Evolutionary conservation across 352 stramenopile genomes (phyloP), one percentile per base, ranked within the genome.

Genomic region (Pythium dissotocum): DNA sequence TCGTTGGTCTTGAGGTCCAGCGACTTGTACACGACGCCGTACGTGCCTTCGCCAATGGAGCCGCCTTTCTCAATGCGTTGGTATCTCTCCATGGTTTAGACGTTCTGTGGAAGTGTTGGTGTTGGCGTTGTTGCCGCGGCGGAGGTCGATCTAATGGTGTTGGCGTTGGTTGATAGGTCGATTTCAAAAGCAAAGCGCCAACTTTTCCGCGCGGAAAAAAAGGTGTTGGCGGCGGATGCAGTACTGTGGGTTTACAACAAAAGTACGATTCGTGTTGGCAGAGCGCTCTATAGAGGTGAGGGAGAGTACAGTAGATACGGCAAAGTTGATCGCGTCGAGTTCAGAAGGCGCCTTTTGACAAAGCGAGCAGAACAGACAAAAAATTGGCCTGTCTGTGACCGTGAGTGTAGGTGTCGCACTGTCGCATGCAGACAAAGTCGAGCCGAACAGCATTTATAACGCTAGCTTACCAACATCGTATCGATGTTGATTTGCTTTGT

Each of bases 11-110:
- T 83, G 33, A 93, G 83, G 75, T 98, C 95, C 63, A 94, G 77
- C 14, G 94, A 97, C 78, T 99, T 99, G 88, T 98, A 99, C 42
- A 99, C 96, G 28, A 99, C 92, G 69, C 96, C 96, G 77, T 99
- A 99, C 13, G 97, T 98, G 48, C 97, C 97, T 71, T 99, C 89
- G 49, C 97, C 97, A 70, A 97, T 90, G 54, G 88, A 93, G 1
- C 88, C 90, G 65, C 90, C 93, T 76, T 98, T 98, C 77, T 98
- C 91, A 59, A 98, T 95, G 76, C 91, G 93, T 72, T 97, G 82
- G 80, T 98, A 98, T 3, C 93, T 78, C 8, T 97, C 88, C 90
- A 97, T 72, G 21, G 16, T 63, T 32, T 33, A 28, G 13, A 28
- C 24, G n/a, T 14, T 7, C 16, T 33, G 46, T 54, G 21, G 21